Evolutionary conservation across 495 filamentous ascomycete species (phyloP), one percentile per base, ranked within the genome.

Genomic region (Penicillium ochrochloron): DNA sequence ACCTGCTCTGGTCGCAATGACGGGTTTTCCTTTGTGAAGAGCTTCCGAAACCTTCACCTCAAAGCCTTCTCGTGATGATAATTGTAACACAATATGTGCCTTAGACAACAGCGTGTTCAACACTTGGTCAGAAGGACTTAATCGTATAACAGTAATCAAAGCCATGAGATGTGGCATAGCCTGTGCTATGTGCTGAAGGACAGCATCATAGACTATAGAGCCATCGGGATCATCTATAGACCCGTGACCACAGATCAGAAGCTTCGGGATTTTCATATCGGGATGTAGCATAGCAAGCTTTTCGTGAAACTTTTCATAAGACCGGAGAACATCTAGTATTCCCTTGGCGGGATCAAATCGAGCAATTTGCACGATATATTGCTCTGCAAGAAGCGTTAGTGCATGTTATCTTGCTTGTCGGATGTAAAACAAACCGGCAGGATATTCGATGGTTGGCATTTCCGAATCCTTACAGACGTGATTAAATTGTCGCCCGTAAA

Each of bases 11-110:
- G 53, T 56, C 3, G 53, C 53, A 31, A 68, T 60, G 3, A 68
- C 23, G n/a, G 59, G 58, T 27, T 37, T 62, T 2, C 42, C 54
- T 58, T 89, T 89, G 68, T 90, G 89, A 4, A 92, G 74, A 21
- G 89, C 90, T 70, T 91, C 89, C 0, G 87, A 89, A 14, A 93
- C 87, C 75, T 91, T 91, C 67, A 91, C 87, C 71, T 92, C 89
- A 68, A 92, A 92, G 12, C 89, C 90, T 66, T 92, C 89, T 34
- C 88, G 83, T 5, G 86, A 88, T 19, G 87, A 90, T 41, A 92
- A 84, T 71, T 92, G 89, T 17, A 91, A 80, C 1, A 85, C 86
- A 12, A 89, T 81, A 56, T 84, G 81, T 0, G 89, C 85, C 29
- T 84, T 83, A 31, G 85, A 82, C 50, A 92, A 78, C 17, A 92